Evolutionary conservation across 2,329 filamentous ascomycete species (phyloP).

Genomic region (Teratosphaeria zuluensis): DNA sequence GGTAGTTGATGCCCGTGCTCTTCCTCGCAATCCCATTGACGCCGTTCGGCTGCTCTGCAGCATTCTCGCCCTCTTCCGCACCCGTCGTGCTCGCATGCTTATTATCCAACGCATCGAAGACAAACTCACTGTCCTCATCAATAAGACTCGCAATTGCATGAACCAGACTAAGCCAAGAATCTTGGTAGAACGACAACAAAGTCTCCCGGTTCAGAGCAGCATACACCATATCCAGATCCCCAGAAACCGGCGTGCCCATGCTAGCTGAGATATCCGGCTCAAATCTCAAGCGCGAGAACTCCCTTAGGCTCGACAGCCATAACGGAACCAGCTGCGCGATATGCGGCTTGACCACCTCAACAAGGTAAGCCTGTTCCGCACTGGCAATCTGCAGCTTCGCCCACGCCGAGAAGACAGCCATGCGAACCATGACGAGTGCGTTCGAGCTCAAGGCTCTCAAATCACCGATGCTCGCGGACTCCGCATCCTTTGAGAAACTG

Average conservation of each 20-base stretch:
- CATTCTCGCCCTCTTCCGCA: conserved; percentile 5
- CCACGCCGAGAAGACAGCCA: conserved; percentile 95
- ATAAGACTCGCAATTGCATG: conserved; percentile 96
- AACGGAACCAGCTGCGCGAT: conserved; percentile 82
- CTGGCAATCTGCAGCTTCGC: conserved; percentile 94
- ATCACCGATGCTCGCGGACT: conserved; percentile 83
- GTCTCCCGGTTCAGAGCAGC: conserved; percentile 91
- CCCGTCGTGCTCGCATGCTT: conserved; percentile 40
- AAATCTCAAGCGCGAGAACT: conserved; percentile 86
- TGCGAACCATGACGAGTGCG: conserved; percentile 96
- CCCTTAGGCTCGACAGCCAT: conserved; percentile 85
- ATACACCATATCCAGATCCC: conserved; percentile 83
- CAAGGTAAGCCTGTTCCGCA: conserved; percentile 78
- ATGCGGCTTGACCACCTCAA: conserved; percentile 80
- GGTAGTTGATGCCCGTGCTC: conserved; percentile 83
- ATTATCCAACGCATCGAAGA: conserved; percentile 91
- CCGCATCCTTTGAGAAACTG: conserved; percentile 72
- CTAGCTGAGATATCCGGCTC: conserved; percentile 96
- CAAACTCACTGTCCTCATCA: conserved; percentile 93
- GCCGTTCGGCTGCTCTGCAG: background rate
- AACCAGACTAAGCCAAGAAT: conserved; percentile 91
- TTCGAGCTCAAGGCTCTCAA: conserved; percentile 88
- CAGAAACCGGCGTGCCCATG: conserved; percentile 60
- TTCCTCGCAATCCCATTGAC: conserved; percentile 40
- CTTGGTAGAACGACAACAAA: conserved; percentile 88